These are phyloP conservation scores for Phytophthora capsici DNA, from an alignment of 352 stramenopile genomes.

Conservation along the genomic window DNA sequence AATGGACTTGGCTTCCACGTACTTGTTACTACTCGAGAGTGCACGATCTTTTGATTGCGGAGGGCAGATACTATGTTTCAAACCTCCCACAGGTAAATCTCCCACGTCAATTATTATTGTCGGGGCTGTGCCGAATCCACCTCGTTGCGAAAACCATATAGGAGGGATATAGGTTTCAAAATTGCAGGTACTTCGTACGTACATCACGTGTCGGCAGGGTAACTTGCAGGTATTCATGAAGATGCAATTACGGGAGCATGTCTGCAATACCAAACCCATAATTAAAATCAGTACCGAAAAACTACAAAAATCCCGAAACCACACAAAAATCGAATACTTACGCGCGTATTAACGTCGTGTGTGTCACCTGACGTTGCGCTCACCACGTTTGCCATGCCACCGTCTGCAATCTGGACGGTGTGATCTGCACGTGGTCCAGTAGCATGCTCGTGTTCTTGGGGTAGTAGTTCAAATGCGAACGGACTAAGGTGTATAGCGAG, in stretches of 20 bases:
- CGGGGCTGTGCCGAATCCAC: slow-evolving; percentile 5
- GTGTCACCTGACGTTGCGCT: not conserved
- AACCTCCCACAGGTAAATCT: not conserved
- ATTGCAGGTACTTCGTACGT: not conserved
- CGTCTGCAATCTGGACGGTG: too few species aligned
- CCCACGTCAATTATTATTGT: slow-evolving; percentile 11
- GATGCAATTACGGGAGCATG: slow-evolving; percentile 15
- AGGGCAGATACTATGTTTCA: not conserved
- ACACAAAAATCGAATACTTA: too few species aligned
- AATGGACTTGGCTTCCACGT: not conserved
- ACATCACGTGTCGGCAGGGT: slow-evolving; percentile 16
- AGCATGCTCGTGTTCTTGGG: not conserved
- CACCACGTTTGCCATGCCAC: too few species aligned
- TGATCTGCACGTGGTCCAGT: not conserved
- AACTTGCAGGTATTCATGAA: slow-evolving; percentile 16
- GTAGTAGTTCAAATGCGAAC: not conserved
- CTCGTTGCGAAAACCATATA: not conserved
- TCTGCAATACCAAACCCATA: too few species aligned
- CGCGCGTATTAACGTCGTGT: too few species aligned
- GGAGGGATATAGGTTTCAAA: slow-evolving; percentile 10
- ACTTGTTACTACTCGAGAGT: not conserved
- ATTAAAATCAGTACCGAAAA: not conserved
- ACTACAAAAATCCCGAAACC: too few species aligned
- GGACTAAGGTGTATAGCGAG: not conserved
- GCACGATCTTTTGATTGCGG: not conserved